Evolutionary conservation across 306 rosid species (phyloP).

Genomic region (Quercus robur): DNA sequence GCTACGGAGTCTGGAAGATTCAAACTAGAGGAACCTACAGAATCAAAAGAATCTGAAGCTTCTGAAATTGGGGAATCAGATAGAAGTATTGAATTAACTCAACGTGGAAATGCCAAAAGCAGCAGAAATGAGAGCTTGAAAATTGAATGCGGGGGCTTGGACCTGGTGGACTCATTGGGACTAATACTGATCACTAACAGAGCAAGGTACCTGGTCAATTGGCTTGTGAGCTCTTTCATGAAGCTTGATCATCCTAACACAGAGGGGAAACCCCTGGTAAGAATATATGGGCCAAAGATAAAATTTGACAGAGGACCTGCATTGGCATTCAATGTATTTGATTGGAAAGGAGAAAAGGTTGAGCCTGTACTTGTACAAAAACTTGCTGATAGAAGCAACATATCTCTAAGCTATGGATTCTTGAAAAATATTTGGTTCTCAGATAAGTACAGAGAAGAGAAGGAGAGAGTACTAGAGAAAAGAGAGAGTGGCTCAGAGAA

Average conservation of each 20-base stretch:
- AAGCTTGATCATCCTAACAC: constrained; percentile 87
- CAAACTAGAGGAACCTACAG: constrained; percentile 26
- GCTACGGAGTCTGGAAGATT: constrained; percentile 13
- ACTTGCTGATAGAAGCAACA: constrained; percentile 79
- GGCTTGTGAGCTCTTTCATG: constrained; percentile 76
- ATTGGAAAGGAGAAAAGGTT: constrained; percentile 90
- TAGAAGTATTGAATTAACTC: constrained; percentile 9
- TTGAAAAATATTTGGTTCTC: constrained; percentile 68
- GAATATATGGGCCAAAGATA: constrained; percentile 81
- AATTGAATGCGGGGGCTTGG: constrained; percentile 63
- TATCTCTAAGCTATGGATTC: constrained; percentile 78
- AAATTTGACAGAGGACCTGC: constrained; percentile 87
- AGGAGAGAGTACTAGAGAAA: constrained; percentile 46
- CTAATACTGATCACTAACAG: constrained; percentile 44
- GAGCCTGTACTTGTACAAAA: constrained; percentile 91
- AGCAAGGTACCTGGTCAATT: constrained; percentile 77
- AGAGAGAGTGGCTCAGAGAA: constrained; percentile 33
- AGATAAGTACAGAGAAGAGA: constrained; percentile 69
- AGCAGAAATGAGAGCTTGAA: constrained; percentile 25
- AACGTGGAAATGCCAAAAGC: constrained; percentile 17
- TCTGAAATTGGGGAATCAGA: constrained; percentile 33
- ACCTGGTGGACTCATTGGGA: constrained; percentile 78
- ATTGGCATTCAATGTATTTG: constrained; percentile 81
- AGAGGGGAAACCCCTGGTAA: constrained; percentile 53
- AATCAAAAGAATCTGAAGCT: constrained; percentile 14